These are phyloP conservation scores for Fusarium bulbicola DNA, from an alignment of 2,329 filamentous ascomycete genomes.

Conservation along the genomic window DNA sequence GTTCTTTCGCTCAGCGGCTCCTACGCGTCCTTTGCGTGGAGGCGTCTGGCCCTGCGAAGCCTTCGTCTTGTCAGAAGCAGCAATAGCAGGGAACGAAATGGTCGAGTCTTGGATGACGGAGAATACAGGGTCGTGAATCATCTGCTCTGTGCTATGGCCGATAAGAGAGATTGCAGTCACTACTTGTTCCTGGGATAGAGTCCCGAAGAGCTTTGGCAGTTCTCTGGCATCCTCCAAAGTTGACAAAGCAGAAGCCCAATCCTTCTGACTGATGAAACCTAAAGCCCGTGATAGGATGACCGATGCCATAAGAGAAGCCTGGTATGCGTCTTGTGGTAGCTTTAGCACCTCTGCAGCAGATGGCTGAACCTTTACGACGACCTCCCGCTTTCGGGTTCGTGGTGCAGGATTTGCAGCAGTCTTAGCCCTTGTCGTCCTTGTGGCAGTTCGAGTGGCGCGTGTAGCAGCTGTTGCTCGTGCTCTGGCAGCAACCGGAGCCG, in stretches of 20 bases:
- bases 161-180: constrained; percentile 74
- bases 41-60: constrained; percentile 50
- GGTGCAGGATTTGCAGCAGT: constrained; percentile 20
- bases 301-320: constrained; percentile 49
- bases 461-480: constrained; percentile 32
- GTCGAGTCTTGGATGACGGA: constrained; percentile 93
- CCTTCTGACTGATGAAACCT: constrained; percentile 58
- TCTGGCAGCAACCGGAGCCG: constrained; percentile 19
- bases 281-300: constrained; percentile 53
- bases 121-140: constrained; percentile 83
- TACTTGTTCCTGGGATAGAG: constrained; percentile 62
- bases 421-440: constrained; percentile 39
- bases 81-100: constrained; percentile 81
- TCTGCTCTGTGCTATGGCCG: constrained; percentile 73
- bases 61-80: constrained; percentile 52
- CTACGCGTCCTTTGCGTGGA: constrained; percentile 43
- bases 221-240: constrained; percentile 62
- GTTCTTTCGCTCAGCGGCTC: constrained; percentile 37
- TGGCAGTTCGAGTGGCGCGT: constrained; percentile 40
- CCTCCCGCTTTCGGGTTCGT: constrained; percentile 33
- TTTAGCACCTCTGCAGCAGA: constrained; percentile 24
- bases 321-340: constrained; percentile 47
- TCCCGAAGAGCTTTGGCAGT: constrained; percentile 52
- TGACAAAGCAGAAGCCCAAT: constrained; percentile 67
- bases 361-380: constrained; percentile 39